Conservation (phyloP, 1,284 basidiomycete genomes). For the Rhizoctonia solani region DNA sequence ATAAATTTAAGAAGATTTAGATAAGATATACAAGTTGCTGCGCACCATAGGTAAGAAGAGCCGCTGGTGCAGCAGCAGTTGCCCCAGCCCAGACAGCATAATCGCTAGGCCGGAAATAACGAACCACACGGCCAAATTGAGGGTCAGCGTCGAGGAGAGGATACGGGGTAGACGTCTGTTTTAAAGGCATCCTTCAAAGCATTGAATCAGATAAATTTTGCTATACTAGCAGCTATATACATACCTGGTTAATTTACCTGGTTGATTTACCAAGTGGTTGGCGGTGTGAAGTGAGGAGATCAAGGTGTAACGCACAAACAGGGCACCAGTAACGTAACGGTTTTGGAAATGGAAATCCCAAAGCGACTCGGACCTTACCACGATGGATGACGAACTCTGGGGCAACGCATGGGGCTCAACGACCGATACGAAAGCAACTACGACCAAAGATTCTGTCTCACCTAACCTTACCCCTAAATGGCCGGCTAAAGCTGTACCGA, state of each 20-base stretch:
- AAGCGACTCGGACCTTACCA: slow-evolving; percentile 13
- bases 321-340: no score
- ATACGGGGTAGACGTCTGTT: slow-evolving; percentile 71
- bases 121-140: slow-evolving; percentile 83
- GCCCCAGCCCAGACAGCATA: slow-evolving; percentile 82
- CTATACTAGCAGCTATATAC: not conserved
- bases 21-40: not conserved
- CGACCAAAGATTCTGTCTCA: not conserved
- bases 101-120: slow-evolving; percentile 89
- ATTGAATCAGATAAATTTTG: not conserved
- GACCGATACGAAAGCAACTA: not conserved
- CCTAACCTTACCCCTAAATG: slow-evolving; percentile 1
- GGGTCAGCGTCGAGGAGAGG: slow-evolving; percentile 93
- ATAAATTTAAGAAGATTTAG: not conserved
- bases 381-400: slow-evolving; percentile 30
- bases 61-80: slow-evolving; percentile 77
- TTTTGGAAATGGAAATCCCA: no score
- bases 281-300: slow-evolving; percentile 24
- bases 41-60: slow-evolving; percentile 76
- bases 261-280: no score
- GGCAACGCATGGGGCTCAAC: slow-evolving; percentile 28
- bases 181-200: slow-evolving; percentile 62
- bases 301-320: slow-evolving; percentile 16
- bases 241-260: slow-evolving; percentile 11
- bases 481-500: slow-evolving; percentile 19